Conservation (phyloP, 768 basidiomycete genomes). For the Leccinum broughii region DNA sequence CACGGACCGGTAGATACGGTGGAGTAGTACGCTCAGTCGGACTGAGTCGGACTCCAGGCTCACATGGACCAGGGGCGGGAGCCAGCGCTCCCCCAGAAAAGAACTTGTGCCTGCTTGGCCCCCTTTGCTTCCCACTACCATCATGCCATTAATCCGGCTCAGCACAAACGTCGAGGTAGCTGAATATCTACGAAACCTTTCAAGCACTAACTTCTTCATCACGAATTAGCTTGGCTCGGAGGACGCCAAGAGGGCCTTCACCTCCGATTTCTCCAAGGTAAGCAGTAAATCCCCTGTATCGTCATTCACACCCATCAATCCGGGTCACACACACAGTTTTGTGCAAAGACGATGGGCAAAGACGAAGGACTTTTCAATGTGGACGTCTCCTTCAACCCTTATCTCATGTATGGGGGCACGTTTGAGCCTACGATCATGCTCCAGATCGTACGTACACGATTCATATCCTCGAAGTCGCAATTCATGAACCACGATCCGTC, state of each 20-base stretch:
- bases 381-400: conserved; percentile 56
- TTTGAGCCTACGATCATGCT: conserved; percentile 68
- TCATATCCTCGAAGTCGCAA: not conserved
- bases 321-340: conserved; percentile 38
- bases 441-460: conserved; percentile 47
- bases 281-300: not conserved
- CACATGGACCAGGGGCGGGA: too few relatives aligned
- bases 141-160: conserved; percentile 41
- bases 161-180: conserved; percentile 41
- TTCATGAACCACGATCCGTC: not conserved
- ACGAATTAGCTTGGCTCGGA: conserved; percentile 17
- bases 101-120: not conserved
- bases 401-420: conserved; percentile 58
- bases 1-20: too few relatives aligned
- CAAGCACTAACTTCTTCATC: not conserved
- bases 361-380: conserved; percentile 56
- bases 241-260: conserved; percentile 36
- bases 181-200: not conserved
- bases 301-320: not conserved
- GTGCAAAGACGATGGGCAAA: conserved; percentile 53
- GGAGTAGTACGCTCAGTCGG: too few relatives aligned
- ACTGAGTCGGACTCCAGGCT: too few relatives aligned
- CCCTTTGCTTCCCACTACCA: not conserved
- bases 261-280: conserved; percentile 60
- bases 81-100: not conserved